Evolutionary conservation across 495 filamentous ascomycete genomes (phyloP), one percentile per base, ranked within the genome.

Genomic region (Lepraria neglecta): DNA sequence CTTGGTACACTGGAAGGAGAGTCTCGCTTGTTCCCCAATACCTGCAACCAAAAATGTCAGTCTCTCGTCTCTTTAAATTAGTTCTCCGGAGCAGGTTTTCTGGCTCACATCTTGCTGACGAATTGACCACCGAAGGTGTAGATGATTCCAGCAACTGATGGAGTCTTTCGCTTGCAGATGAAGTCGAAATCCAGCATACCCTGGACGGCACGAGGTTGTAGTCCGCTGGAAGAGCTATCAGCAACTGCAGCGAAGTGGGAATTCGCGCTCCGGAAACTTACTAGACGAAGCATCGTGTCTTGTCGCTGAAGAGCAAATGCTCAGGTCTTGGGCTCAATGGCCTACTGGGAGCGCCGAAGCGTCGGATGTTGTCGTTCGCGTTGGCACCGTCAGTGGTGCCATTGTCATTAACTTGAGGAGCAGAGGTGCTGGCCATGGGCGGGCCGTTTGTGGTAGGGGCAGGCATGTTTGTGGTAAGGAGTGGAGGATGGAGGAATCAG

Each of bases 131-230:
- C 94, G 73, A 98, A 98, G 68, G 94, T 97, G 82, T 98, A 98
- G 80, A 98, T 97, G 77, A 98, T 98, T 76, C 91, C 94, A 66
- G 94, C 94, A 55, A 98, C 94, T 64, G 94, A 97, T 61, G 94
- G 94, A 17, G 91, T 95, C 73, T 82, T 81, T 62, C 94, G 89
- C 84, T 97, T 97, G 90, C 94, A 98, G 79, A 98, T 98, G 84
- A 97, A 98, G 82, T 98, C 94, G 77, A 98, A 98, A 76, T 98
- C 94, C 73, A 98, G 88, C 94, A 97, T 98, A 76, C 95, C 95
- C 82, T 98, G 94, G 67, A 97, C 95, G 69, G 94, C 94, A 72
- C 90, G 85, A 66, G 95, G 95, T 79, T 98, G 94, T 71, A 98
- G 86, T 70, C 94, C 94, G 78, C 84, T 87, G 66, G 33, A n/a